These are phyloP conservation scores for Solanum aculeatissimum DNA, from an alignment of 305 asterid species.

Conservation along the genomic window DNA sequence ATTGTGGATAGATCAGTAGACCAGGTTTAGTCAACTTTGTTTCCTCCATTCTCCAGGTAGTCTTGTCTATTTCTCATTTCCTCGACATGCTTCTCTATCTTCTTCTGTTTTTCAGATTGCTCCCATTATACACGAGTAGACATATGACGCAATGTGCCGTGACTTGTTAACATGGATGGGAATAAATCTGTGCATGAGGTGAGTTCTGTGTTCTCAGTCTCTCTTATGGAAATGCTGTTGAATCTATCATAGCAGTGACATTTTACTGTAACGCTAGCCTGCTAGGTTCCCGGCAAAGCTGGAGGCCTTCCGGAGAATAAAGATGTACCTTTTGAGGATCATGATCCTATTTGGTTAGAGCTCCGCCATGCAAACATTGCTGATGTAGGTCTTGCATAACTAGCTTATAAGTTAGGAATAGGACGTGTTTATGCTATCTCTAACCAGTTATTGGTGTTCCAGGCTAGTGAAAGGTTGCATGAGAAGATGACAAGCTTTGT, in stretches of 20 bases:
- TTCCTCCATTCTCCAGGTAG: not conserved
- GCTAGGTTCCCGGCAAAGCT: constrained; percentile 78
- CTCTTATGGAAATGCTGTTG: not conserved
- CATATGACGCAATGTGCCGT: constrained; percentile 99
- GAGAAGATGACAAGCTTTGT: constrained; percentile 96
- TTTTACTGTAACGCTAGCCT: constrained; percentile 15
- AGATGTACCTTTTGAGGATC: constrained; percentile 97
- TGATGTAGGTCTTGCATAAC: constrained; percentile 52
- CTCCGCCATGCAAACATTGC: constrained; percentile 98
- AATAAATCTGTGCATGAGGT: constrained; percentile 98
- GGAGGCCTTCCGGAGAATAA: constrained; percentile 83
- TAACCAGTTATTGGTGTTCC: constrained; percentile 28
- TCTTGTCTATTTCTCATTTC: constrained; percentile 4
- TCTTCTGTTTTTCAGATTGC: constrained; percentile 47
- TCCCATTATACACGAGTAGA: constrained; percentile 98
- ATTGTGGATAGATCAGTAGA: constrained; percentile 94
- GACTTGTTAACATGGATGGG: constrained; percentile 96
- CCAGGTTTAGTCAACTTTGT: constrained; percentile 34
- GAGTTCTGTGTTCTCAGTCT: constrained; percentile 8
- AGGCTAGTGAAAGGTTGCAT: constrained; percentile 93
- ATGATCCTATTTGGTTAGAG: constrained; percentile 98
- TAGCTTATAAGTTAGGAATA: constrained; percentile 1
- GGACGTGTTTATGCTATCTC: constrained; percentile 2
- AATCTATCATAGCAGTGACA: not conserved
- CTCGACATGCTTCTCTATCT: not conserved